A percentile compares a stretch with the other conserved stretches of the same genome.
phyloP scores from a whole-genome alignment of 805 yeast species.

The Saturnispora galanensis region DNA sequence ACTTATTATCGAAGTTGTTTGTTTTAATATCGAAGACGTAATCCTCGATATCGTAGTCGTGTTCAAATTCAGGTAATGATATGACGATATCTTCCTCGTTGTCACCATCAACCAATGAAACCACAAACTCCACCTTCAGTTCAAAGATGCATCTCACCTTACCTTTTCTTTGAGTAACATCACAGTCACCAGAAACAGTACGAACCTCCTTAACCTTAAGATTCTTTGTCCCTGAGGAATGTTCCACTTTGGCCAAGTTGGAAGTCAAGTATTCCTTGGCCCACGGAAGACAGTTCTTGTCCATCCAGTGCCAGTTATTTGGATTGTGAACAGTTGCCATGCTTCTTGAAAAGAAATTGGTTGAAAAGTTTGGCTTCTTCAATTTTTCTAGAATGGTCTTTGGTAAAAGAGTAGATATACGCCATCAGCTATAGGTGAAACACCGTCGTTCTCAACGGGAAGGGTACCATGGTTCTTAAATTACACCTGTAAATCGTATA shows the following conservation, averaged over 20 bases:
- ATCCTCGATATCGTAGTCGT: slow-evolving; percentile 65
- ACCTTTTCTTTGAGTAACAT: slow-evolving; percentile 77
- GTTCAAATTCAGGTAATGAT: slow-evolving; percentile 58
- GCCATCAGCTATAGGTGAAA: too few species aligned
- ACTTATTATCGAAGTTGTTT: slow-evolving; percentile 29
- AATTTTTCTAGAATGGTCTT: slow-evolving; percentile 1
- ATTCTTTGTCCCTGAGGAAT: slow-evolving; percentile 26
- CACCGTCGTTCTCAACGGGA: too few species aligned
- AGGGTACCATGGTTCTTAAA: too few species aligned
- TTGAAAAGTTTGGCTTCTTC: neutral
- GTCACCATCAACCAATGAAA: slow-evolving; percentile 27
- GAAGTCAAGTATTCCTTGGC: slow-evolving; percentile 63
- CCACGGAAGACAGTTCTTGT: slow-evolving; percentile 93
- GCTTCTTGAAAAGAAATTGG: neutral
- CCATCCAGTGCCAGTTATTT: slow-evolving; percentile 99
- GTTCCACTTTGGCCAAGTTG: slow-evolving; percentile 42
- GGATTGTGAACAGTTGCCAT: slow-evolving; percentile 91
- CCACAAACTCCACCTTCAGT: slow-evolving; percentile 41
- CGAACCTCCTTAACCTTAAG: slow-evolving; percentile 29
- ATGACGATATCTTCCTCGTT: slow-evolving; percentile 36
- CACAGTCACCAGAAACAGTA: slow-evolving; percentile 61
- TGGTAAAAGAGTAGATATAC: neutral
- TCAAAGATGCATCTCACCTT: slow-evolving; percentile 71
- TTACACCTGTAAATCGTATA: too few species aligned
- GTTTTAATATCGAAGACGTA: slow-evolving; percentile 40